Evolutionary conservation across 2,329 filamentous ascomycete genomes (phyloP).

Genomic region (Fusarium siculi): DNA sequence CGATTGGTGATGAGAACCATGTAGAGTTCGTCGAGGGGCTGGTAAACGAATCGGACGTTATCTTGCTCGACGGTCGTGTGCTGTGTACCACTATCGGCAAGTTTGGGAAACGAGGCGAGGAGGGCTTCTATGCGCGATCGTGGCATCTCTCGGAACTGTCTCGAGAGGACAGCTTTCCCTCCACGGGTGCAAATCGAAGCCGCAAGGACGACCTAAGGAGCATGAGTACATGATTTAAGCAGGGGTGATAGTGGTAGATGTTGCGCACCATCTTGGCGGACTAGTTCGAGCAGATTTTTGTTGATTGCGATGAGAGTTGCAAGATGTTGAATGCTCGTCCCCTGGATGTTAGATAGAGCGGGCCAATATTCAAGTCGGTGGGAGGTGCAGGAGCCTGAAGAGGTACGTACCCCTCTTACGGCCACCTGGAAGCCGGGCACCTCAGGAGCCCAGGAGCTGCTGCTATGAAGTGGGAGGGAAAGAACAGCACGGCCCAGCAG

Average conservation of each 20-base stretch:
- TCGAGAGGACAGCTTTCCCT: slow-evolving; percentile 97
- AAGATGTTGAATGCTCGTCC: slow-evolving; percentile 39
- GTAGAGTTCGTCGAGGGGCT: slow-evolving; percentile 98
- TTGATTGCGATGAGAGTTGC: slow-evolving; percentile 34
- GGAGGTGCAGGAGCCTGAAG: slow-evolving; percentile 31
- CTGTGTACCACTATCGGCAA: slow-evolving; percentile 94
- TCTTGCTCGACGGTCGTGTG: slow-evolving; percentile 99
- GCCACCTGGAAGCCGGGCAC: slow-evolving; percentile 30
- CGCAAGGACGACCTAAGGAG: slow-evolving; percentile 88
- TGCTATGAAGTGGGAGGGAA: background rate
- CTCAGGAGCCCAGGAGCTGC: slow-evolving; percentile 22
- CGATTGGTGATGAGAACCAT: slow-evolving; percentile 99
- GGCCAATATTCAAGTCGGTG: slow-evolving; percentile 47
- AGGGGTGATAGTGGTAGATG: background rate
- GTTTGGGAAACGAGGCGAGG: slow-evolving; percentile 96
- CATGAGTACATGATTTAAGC: slow-evolving; percentile 34
- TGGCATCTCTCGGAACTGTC: slow-evolving; percentile 98
- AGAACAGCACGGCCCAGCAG: background rate
- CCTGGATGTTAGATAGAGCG: slow-evolving; percentile 44
- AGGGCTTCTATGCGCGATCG: slow-evolving; percentile 96
- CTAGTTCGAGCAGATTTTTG: slow-evolving; percentile 32
- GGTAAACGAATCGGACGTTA: slow-evolving; percentile 99
- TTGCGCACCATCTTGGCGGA: slow-evolving; percentile 54
- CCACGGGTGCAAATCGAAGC: slow-evolving; percentile 98
- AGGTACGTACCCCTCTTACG: slow-evolving; percentile 40